Conservation (phyloP, 306 rosid species). For the Potentilla sterilis region DNA sequence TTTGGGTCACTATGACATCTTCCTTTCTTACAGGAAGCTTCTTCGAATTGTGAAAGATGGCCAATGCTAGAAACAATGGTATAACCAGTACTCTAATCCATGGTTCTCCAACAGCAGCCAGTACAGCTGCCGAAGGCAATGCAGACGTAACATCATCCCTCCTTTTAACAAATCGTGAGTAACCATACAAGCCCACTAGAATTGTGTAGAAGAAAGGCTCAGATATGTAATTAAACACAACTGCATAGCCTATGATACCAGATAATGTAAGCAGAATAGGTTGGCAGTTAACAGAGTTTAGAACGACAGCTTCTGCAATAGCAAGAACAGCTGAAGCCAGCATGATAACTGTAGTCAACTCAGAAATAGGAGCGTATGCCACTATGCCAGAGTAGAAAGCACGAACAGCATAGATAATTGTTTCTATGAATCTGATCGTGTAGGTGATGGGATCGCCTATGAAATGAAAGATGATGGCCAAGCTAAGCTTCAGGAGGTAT, state of each 20-base stretch:
- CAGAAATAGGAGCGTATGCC: constrained; percentile 68
- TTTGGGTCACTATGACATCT: constrained; percentile 26
- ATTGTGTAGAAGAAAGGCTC: constrained; percentile 95
- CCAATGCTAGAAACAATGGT: constrained; percentile 52
- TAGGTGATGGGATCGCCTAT: constrained; percentile 78
- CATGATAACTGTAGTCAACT: constrained; percentile 49
- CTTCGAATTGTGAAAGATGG: constrained; percentile 57
- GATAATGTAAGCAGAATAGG: constrained; percentile 68
- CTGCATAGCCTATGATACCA: constrained; percentile 77
- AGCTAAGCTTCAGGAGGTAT: constrained; percentile 45
- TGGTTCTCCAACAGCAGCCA: constrained; percentile 89
- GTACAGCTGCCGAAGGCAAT: constrained; percentile 72
- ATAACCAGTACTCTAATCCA: constrained; percentile 79
- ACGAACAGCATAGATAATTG: constrained; percentile 49
- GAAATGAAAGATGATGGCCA: constrained; percentile 62
- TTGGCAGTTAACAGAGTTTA: constrained; percentile 58
- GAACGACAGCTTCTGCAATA: constrained; percentile 69
- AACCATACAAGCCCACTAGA: constrained; percentile 53
- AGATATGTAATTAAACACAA: constrained; percentile 63
- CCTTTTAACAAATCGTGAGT: constrained; percentile 58
- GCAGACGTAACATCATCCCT: constrained; percentile 74
- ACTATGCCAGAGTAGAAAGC: constrained; percentile 73
- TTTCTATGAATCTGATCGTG: constrained; percentile 54
- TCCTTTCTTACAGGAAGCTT: constrained; percentile 41
- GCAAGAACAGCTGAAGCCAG: constrained; percentile 71